phyloP scores from a whole-genome alignment of 2,329 filamentous ascomycete genomes.

The Bipolaris victoriae region DNA sequence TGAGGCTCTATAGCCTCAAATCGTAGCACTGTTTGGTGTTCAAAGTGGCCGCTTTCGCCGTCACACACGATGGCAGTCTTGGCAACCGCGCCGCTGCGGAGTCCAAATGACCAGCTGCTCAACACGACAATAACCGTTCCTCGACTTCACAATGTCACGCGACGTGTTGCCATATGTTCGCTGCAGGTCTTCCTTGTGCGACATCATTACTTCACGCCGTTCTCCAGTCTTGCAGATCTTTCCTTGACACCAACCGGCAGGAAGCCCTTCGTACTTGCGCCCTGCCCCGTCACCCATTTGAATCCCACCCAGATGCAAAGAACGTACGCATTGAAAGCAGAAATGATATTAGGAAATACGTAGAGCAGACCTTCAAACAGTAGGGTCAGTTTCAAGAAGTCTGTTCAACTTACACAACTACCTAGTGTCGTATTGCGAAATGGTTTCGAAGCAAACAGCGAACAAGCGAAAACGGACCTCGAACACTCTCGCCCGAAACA shows the following conservation, averaged over 20 bases:
- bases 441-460: slow-evolving; percentile 6
- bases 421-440: slow-evolving; percentile 7
- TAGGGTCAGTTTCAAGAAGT: slow-evolving; percentile 1
- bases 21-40: too few relatives aligned
- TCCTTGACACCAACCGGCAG: slow-evolving; percentile 1
- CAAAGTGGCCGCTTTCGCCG: background rate
- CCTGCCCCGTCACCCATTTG: slow-evolving; percentile 1
- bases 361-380: slow-evolving; percentile 2
- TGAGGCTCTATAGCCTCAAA: too few relatives aligned
- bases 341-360: background rate
- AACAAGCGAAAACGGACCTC: slow-evolving; percentile 13
- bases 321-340: slow-evolving; percentile 5
- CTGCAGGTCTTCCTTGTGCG: background rate
- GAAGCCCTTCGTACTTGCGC: slow-evolving; percentile 2
- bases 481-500: slow-evolving; percentile 4
- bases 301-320: background rate
- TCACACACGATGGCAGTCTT: slow-evolving; percentile 1
- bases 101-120: slow-evolving; percentile 8
- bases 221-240: background rate
- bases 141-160: slow-evolving; percentile 3
- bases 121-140: slow-evolving; percentile 3
- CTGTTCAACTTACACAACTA: slow-evolving; percentile 1
- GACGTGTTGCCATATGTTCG: slow-evolving; percentile 4
- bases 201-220: background rate
- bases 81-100: slow-evolving; percentile 6